Base-by-base conservation (phyloP, 495 filamentous ascomycete species). In the Aspergillus baeticus region DNA sequence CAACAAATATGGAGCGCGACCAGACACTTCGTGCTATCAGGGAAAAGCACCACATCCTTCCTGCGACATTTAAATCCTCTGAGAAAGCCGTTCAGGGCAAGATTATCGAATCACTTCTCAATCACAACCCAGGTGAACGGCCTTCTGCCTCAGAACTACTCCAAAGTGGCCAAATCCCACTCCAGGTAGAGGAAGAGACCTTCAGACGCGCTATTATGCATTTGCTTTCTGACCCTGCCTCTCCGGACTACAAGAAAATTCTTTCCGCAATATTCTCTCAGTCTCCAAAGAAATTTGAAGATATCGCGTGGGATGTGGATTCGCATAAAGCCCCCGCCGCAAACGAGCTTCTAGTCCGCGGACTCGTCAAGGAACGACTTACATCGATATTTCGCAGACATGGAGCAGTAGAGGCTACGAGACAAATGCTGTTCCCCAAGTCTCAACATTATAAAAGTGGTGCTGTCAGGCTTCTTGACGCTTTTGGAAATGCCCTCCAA, bases 151-250 rank as follows among this genome's bases (percentile, higher is more conserved):
- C 80, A 4, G 94, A 96, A 48, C 84, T 98, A 20, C 79, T 98
- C 6, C 83, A 88, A 48, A 91, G 91, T 64, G 92, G 91, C 11
- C 89, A 91, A 62, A 80, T 98, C 17, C 94, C 94, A 14, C 77
- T 96, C 4, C 88, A 92, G 63, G 89, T 95, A 66, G 91, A 98
- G 72, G 91, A 94, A 63, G 92, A 96, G 68, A 89, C 89, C 1
- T 90, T 96, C 54, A 79, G 89, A 47, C 81, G 88, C 47, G 89
- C 90, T 2, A 82, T 97, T 33, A 85, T 88, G 54, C 87, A 88
- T 46, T 68, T 98, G 17, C 65, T 78, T 4, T 86, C 88, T 0
- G 89, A 96, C 62, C 84, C 87, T 15, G 86, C 76, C 50, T 97
- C 93, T 7, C 91, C 91, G 0, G 92, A 96, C 63, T 94, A 95